Evolutionary conservation across 768 basidiomycete genomes (phyloP).

Genomic region (Guyanaporus albipodus): DNA sequence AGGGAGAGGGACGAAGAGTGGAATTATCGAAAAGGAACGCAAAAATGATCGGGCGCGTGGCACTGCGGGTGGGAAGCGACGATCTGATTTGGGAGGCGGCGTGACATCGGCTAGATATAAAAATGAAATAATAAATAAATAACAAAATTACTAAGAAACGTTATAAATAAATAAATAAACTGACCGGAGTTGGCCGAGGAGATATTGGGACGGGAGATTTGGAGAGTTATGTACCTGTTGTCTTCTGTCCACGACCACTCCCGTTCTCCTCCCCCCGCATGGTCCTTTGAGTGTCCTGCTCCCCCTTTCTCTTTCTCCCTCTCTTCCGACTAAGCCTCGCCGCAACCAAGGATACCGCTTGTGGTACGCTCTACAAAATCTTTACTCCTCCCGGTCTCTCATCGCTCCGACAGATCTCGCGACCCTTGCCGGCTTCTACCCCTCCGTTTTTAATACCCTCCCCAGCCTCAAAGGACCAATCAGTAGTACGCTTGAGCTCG

Average conservation of each 20-base stretch:
- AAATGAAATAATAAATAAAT: constrained; percentile 8
- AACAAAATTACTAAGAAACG: constrained; percentile 1
- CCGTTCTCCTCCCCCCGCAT: constrained; percentile 27
- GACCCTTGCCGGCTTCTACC: constrained; percentile 87
- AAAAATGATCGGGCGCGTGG: constrained; percentile 19
- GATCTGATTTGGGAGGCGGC: constrained; percentile 4
- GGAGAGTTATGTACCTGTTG: constrained; percentile 28
- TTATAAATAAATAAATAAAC: constrained; percentile 9
- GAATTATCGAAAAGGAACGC: neutral
- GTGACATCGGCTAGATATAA: constrained; percentile 30
- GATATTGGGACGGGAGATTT: constrained; percentile 15
- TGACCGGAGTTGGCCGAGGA: constrained; percentile 27
- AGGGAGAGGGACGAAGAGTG: neutral
- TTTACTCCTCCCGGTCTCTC: neutral
- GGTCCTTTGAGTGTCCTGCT: constrained; percentile 33
- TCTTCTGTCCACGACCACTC: constrained; percentile 29
- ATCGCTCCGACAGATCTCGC: constrained; percentile 61
- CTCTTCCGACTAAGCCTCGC: constrained; percentile 40
- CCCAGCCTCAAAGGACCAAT: constrained; percentile 35
- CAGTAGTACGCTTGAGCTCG: constrained; percentile 63
- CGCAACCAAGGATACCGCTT: constrained; percentile 53
- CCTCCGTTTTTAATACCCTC: constrained; percentile 40
- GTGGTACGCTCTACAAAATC: constrained; percentile 32
- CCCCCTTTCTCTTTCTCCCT: constrained; percentile 27
- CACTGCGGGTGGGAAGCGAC: constrained; percentile 10